Evolutionary conservation across 495 filamentous ascomycete genomes (phyloP).

Genomic region (Penicillium flavigenum): DNA sequence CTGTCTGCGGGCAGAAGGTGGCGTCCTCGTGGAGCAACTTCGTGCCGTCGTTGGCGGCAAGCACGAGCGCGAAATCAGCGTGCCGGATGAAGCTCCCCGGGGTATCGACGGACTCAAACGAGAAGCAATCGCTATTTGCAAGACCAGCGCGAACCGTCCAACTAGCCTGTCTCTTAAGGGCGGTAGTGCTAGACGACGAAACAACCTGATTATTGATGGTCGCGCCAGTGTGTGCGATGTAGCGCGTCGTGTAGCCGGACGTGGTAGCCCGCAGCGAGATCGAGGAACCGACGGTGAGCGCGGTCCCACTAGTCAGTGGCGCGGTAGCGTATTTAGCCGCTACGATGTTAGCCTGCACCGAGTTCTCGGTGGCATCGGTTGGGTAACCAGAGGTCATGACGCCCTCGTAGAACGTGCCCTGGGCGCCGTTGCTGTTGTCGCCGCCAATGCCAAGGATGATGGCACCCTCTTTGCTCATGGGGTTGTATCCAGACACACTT

Average conservation of each 20-base stretch:
- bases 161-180: slow-evolving; percentile 50
- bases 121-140: slow-evolving; percentile 51
- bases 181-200: slow-evolving; percentile 47
- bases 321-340: slow-evolving; percentile 52
- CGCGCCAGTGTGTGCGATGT: slow-evolving; percentile 49
- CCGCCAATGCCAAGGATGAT: slow-evolving; percentile 61
- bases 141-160: slow-evolving; percentile 56
- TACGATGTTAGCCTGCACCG: slow-evolving; percentile 58
- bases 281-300: slow-evolving; percentile 47
- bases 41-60: slow-evolving; percentile 49
- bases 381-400: slow-evolving; percentile 60
- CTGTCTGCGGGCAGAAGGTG: slow-evolving; percentile 53
- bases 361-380: slow-evolving; percentile 52
- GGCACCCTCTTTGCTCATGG: slow-evolving; percentile 60
- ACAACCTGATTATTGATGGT: slow-evolving; percentile 53
- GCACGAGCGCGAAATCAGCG: slow-evolving; percentile 44
- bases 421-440: slow-evolving; percentile 54
- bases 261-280: slow-evolving; percentile 54
- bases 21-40: slow-evolving; percentile 56
- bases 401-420: slow-evolving; percentile 63
- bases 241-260: slow-evolving; percentile 48
- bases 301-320: slow-evolving; percentile 48
- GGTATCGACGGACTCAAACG: slow-evolving; percentile 56
- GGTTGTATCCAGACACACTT: slow-evolving; percentile 50
- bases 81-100: slow-evolving; percentile 56